phyloP scores from a whole-genome alignment of 2,329 filamentous ascomycete species.

The Lanzia echinophila region DNA sequence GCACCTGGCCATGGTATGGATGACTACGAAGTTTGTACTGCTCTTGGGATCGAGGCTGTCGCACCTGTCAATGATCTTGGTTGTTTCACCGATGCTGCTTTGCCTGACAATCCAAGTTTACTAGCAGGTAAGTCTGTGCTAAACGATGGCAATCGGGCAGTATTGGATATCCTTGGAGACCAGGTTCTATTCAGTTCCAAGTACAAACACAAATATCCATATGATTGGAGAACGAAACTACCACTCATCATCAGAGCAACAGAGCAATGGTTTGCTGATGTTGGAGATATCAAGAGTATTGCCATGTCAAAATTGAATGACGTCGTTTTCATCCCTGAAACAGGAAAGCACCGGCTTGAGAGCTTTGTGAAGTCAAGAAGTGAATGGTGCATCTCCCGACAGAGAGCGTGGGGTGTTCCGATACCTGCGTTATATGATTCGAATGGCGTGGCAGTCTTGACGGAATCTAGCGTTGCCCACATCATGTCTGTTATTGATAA shows the following conservation, averaged over 20 bases:
- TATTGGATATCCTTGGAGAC: slow-evolving; percentile 61
- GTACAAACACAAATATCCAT: slow-evolving; percentile 89
- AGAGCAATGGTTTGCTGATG: slow-evolving; percentile 96
- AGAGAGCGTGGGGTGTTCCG: slow-evolving; percentile 92
- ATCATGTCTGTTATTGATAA: slow-evolving; percentile 73
- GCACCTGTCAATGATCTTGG: slow-evolving; percentile 82
- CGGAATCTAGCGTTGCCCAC: slow-evolving; percentile 70
- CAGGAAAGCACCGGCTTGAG: slow-evolving; percentile 66
- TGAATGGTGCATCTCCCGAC: slow-evolving; percentile 97
- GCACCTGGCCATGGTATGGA: slow-evolving; percentile 96
- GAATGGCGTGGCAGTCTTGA: slow-evolving; percentile 69
- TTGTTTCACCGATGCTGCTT: slow-evolving; percentile 71
- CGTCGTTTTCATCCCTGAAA: slow-evolving; percentile 73
- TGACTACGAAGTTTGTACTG: slow-evolving; percentile 77
- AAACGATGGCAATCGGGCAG: slow-evolving; percentile 58
- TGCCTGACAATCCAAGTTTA: slow-evolving; percentile 58
- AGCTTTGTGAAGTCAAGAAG: slow-evolving; percentile 82
- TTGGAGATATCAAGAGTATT: slow-evolving; percentile 69
- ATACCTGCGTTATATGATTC: slow-evolving; percentile 84
- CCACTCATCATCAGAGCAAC: slow-evolving; percentile 89
- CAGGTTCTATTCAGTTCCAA: slow-evolving; percentile 63
- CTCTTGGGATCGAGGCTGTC: slow-evolving; percentile 63
- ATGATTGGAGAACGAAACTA: slow-evolving; percentile 94
- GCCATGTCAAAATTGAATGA: slow-evolving; percentile 63
- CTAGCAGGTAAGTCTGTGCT: slow-evolving; percentile 70